These are phyloP conservation scores for Skeletonema potamos DNA, from an alignment of 108 stramenopile species.

Conservation along the genomic window DNA sequence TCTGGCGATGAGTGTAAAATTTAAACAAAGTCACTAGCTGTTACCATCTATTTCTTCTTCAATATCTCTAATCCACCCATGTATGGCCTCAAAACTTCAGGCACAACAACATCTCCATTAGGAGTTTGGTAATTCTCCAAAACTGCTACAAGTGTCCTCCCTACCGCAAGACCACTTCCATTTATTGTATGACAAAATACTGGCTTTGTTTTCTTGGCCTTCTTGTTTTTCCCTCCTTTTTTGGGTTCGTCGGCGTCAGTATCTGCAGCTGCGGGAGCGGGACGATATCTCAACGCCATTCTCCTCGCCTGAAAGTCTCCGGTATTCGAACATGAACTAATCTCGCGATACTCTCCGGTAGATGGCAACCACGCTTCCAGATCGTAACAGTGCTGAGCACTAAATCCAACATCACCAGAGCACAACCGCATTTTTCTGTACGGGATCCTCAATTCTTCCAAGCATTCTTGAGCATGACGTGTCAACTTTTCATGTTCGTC, in stretches of 20 bases:
- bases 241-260: slow-evolving; percentile 22
- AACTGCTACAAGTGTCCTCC: slow-evolving; percentile 94
- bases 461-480: slow-evolving; percentile 81
- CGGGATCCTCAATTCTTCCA: slow-evolving; percentile 87
- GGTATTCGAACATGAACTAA: slow-evolving; percentile 93
- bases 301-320: slow-evolving; percentile 97
- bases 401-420: slow-evolving; percentile 94
- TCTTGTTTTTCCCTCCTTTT: slow-evolving; percentile 60
- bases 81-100: slow-evolving; percentile 91
- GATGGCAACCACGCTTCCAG: slow-evolving; percentile 98
- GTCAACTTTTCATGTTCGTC: slow-evolving; percentile 90
- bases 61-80: slow-evolving; percentile 86
- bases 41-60: slow-evolving; percentile 25
- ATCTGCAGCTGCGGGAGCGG: slow-evolving; percentile 25
- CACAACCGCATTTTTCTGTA: slow-evolving; percentile 94
- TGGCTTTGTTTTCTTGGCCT: slow-evolving; percentile 79
- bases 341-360: slow-evolving; percentile 91
- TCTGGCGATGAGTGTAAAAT: slow-evolving; percentile 10
- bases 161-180: slow-evolving; percentile 97
- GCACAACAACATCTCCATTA: slow-evolving; percentile 88
- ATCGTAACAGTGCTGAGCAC: slow-evolving; percentile 95
- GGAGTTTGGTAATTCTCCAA: slow-evolving; percentile 97
- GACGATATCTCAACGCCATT: slow-evolving; percentile 93
- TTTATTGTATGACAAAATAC: slow-evolving; percentile 96
- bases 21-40: not conserved